Evolutionary conservation across 805 yeast species (phyloP).

Genomic region (Cyberlindnera maritima): DNA sequence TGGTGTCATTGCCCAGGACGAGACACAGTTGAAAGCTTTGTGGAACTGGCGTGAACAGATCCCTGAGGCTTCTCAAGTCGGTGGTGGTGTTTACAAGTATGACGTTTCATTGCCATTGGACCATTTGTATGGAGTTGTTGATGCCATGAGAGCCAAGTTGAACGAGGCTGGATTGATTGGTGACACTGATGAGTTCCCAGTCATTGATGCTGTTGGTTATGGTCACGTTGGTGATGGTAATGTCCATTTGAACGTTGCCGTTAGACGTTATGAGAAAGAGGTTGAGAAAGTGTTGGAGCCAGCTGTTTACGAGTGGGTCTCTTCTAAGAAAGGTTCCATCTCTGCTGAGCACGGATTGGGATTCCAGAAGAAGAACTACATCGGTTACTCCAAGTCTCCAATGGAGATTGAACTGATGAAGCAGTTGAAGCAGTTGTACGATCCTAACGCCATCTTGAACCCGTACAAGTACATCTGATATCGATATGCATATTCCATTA

Average conservation of each 20-base stretch:
- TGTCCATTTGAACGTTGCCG: slow-evolving; percentile 89
- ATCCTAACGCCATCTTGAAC: slow-evolving; percentile 89
- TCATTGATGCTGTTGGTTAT: slow-evolving; percentile 86
- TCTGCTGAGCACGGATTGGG: slow-evolving; percentile 98
- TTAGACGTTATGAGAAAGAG: slow-evolving; percentile 72
- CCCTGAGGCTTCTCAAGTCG: slow-evolving; percentile 81
- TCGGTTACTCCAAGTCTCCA: slow-evolving; percentile 78
- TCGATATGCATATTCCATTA: no score
- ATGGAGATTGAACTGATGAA: slow-evolving; percentile 73
- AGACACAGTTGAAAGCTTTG: slow-evolving; percentile 73
- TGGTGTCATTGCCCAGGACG: slow-evolving; percentile 96
- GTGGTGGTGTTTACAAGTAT: slow-evolving; percentile 95
- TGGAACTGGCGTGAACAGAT: slow-evolving; percentile 97
- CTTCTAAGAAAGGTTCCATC: slow-evolving; percentile 71
- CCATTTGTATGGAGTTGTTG: slow-evolving; percentile 78
- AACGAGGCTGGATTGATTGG: slow-evolving; percentile 56
- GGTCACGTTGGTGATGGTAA: slow-evolving; percentile 99
- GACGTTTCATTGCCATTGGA: slow-evolving; percentile 90
- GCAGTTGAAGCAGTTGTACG: slow-evolving; percentile 74
- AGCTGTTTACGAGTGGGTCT: slow-evolving; percentile 89
- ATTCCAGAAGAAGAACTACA: slow-evolving; percentile 89
- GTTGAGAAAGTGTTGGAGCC: slow-evolving; percentile 88
- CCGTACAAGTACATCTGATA: slow-evolving; percentile 84
- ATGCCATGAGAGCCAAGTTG: slow-evolving; percentile 66
- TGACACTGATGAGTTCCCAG: slow-evolving; percentile 68